Evolutionary conservation across 345 rosid genomes (phyloP), one percentile per base, ranked within the genome.

Genomic region (Durio zibethinus): DNA sequence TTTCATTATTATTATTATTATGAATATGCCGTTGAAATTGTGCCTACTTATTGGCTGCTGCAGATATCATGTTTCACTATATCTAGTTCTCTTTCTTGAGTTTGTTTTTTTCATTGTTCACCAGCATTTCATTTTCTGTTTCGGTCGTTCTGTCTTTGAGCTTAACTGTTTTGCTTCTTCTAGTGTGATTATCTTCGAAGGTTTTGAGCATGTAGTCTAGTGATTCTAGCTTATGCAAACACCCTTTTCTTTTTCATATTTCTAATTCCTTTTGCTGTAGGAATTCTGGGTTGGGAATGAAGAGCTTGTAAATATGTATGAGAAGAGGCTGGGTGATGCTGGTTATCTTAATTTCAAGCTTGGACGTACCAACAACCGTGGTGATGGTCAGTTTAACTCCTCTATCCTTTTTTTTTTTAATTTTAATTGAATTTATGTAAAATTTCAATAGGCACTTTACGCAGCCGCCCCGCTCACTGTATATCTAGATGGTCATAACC

Each of bases 211-310:
- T 38, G 40, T 6, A 6, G 50, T 45, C 50, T 45, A 45, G 50
- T 10, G n/a, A 16, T 16, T 16, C 18, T 12, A 47, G 1, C 52
- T 15, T 15, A 15, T 48, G 65, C 65, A 63, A 63, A 35, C 12
- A 7, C 47, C 25, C 25, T 36, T 64, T 63, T 33, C 7, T 66
- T 36, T 67, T 50, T 54, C 45, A 12, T 68, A 48, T 9, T 60
- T 40, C 62, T 76, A 48, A 47, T 27, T 67, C 67, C 38, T 27
- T 35, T 68, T 71, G 15, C 20, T 10, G 57, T 79, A 94, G 98
- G 98, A 93, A 85, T 94, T 94, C 78, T 94, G 98, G 98, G 87
- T 89, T 43, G 95, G 95, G 31, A 94, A 94, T 73, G 89, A 93
- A 77, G 98, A 94, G 81, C 91, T 94, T 78, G 98, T 94, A 25